phyloP scores from a whole-genome alignment of 2,329 filamentous ascomycete genomes.

The Byssochlamys sp. region DNA sequence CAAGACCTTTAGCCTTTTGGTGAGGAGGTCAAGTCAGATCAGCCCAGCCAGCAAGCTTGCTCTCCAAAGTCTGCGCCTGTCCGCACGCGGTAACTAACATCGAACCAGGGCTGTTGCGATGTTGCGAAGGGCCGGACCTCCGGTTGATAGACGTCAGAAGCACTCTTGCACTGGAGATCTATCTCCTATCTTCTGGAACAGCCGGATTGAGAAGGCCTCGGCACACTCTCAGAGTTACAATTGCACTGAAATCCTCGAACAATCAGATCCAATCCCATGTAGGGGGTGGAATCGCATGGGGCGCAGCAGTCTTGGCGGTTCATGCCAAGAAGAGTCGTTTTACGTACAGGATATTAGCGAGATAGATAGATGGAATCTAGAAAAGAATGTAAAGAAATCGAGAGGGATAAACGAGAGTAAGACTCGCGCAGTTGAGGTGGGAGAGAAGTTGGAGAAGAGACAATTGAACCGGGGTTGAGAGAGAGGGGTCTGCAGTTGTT shows the following conservation, averaged over 20 bases:
- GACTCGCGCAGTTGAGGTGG: not conserved
- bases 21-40: not conserved
- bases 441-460: not conserved
- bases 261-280: not conserved
- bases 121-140: not conserved
- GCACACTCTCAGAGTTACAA: not conserved
- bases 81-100: not conserved
- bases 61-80: not conserved
- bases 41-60: not conserved
- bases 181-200: not conserved
- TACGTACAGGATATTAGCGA: not conserved
- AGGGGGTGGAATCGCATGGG: conserved; percentile 2
- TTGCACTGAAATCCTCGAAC: not conserved
- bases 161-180: not conserved
- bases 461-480: not conserved
- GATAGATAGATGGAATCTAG: not conserved
- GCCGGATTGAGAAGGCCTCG: not conserved
- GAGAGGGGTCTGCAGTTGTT: not conserved
- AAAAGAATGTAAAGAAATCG: not conserved
- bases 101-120: not conserved
- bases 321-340: not conserved
- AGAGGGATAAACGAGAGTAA: conserved; percentile 1
- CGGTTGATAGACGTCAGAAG: not conserved
- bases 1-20: not conserved
- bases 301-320: conserved; percentile 8